Percentiles rank a stretch among this genome's conserved stretches.
Conservation (phyloP, 768 basidiomycete species). For the Zangia roseola region DNA sequence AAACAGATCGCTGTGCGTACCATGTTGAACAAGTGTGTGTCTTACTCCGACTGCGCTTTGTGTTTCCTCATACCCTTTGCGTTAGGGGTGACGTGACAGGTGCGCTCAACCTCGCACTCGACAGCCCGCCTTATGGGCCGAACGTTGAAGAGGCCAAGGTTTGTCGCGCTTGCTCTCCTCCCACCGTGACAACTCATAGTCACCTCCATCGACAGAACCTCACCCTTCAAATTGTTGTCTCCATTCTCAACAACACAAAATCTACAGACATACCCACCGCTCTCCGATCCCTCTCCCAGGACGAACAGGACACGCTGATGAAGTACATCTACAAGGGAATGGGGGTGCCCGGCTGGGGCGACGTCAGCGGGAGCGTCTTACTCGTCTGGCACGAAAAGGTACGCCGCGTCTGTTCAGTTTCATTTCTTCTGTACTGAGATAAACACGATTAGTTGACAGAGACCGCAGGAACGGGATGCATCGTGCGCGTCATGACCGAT, state of each 20-base stretch:
- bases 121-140: slow-evolving; percentile 85
- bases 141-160: slow-evolving; percentile 92
- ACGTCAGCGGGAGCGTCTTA: slow-evolving; percentile 63
- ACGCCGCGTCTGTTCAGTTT: background rate
- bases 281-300: slow-evolving; percentile 68
- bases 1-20: slow-evolving; percentile 71
- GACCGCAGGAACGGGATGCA: slow-evolving; percentile 91
- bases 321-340: slow-evolving; percentile 99
- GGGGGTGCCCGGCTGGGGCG: slow-evolving; percentile 60
- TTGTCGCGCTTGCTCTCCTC: slow-evolving; percentile 3
- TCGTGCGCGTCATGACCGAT: slow-evolving; percentile 84
- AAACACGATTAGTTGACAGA: slow-evolving; percentile 70
- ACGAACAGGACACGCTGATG: slow-evolving; percentile 90
- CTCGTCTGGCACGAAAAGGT: slow-evolving; percentile 97
- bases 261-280: slow-evolving; percentile 78
- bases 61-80: too few species aligned
- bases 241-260: slow-evolving; percentile 93
- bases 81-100: slow-evolving; percentile 72
- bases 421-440: slow-evolving; percentile 18
- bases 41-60: background rate
- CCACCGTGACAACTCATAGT: background rate
- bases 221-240: slow-evolving; percentile 76
- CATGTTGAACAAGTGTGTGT: slow-evolving; percentile 67
- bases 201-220: slow-evolving; percentile 49
- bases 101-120: slow-evolving; percentile 69